These are phyloP conservation scores for Clonostachys rhizophaga DNA, from an alignment of 2,329 filamentous ascomycete genomes.

Conservation along the genomic window DNA sequence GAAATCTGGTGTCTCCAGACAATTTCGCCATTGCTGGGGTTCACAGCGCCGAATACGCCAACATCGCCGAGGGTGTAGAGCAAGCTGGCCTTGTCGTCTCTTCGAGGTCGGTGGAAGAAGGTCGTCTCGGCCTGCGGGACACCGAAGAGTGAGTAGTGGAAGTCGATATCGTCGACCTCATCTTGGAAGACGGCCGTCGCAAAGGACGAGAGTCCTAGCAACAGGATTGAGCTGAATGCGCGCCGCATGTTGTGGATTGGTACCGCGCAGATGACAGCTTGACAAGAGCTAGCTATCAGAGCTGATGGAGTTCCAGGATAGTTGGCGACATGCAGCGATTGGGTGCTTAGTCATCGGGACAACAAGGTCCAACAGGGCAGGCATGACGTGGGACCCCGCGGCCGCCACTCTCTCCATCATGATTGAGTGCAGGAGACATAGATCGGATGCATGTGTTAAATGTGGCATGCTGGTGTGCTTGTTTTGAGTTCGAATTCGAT, in stretches of 20 bases:
- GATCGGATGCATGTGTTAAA: too few species aligned
- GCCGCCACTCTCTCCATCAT: too few species aligned
- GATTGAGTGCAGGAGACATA: too few species aligned
- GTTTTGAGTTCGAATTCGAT: too few species aligned
- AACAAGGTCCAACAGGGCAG: too few species aligned
- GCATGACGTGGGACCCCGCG: too few species aligned
- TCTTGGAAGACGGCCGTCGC: constrained; percentile 74
- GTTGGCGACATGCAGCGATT: too few species aligned
- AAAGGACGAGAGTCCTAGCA: constrained; percentile 31
- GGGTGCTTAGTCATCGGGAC: too few species aligned
- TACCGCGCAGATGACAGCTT: too few species aligned
- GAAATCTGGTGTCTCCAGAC: constrained; percentile 80
- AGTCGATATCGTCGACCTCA: constrained; percentile 89
- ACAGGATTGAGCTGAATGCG: constrained; percentile 26
- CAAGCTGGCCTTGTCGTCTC: constrained; percentile 78
- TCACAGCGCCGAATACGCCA: constrained; percentile 78
- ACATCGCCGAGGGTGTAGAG: constrained; percentile 89
- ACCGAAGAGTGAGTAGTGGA: constrained; percentile 86
- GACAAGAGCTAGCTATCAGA: too few species aligned
- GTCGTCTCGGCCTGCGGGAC: constrained; percentile 77
- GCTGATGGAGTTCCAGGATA: too few species aligned
- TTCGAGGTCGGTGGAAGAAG: constrained; percentile 88
- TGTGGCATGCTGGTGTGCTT: too few species aligned
- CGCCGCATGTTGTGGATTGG: constrained; percentile 22
- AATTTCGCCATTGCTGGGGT: constrained; percentile 77